Conservation (phyloP, 805 yeast species). For the Spathaspora sp. region DNA sequence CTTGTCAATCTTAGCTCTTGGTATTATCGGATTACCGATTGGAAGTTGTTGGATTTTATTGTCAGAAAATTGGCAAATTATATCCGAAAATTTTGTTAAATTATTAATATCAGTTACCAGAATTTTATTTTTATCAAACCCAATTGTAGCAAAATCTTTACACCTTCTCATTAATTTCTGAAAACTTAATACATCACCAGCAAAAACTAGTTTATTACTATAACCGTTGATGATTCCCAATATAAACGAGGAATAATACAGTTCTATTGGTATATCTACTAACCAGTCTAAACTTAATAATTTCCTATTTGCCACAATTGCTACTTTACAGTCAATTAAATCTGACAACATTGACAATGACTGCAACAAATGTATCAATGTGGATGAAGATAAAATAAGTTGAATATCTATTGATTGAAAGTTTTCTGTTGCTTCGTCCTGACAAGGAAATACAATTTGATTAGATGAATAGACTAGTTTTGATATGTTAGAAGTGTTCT, state of each 20-base stretch:
- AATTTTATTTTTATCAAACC: neutral
- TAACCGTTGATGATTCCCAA: neutral
- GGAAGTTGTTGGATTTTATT: neutral
- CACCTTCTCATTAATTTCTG: neutral
- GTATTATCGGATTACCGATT: neutral
- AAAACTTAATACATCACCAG: neutral
- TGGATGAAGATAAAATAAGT: neutral
- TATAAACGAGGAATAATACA: neutral
- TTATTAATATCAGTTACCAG: neutral
- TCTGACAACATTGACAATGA: neutral
- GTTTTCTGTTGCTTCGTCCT: neutral
- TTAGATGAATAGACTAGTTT: neutral
- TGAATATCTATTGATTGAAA: neutral
- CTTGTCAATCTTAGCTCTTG: neutral
- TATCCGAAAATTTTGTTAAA: neutral
- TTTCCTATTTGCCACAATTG: neutral
- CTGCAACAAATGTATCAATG: neutral
- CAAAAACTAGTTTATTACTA: neutral
- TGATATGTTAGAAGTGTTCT: neutral
- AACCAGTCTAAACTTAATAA: neutral
- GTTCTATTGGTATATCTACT: neutral
- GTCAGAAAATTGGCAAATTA: neutral
- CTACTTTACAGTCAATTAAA: neutral
- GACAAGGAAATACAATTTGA: neutral
- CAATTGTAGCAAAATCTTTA: neutral